Evolutionary conservation across 2,329 filamentous ascomycete species (phyloP).

Genomic region (Epichloe uncinata): DNA sequence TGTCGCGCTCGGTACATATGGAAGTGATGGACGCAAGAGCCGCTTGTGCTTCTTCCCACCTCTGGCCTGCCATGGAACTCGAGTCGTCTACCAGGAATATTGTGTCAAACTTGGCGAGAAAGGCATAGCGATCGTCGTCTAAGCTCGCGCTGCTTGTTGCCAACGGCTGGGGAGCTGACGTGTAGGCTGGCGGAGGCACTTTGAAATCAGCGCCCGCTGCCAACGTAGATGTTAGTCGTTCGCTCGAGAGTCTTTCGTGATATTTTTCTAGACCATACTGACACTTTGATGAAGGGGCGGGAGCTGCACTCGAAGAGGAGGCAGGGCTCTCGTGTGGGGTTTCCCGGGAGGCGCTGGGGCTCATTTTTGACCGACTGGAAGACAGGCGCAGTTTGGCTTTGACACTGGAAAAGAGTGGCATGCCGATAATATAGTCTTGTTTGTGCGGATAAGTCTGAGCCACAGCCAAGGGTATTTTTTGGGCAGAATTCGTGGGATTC

Average conservation of each 20-base stretch:
- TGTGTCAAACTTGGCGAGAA: slow-evolving; percentile 72
- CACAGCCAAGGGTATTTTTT: too few species aligned
- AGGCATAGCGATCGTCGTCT: slow-evolving; percentile 57
- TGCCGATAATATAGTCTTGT: not conserved
- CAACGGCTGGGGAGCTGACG: not conserved
- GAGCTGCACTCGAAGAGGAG: not conserved
- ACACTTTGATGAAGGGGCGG: not conserved
- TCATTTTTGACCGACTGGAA: not conserved
- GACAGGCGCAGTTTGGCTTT: not conserved
- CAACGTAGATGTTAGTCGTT: not conserved
- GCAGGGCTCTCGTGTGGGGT: not conserved
- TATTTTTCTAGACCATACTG: not conserved
- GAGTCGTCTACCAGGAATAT: slow-evolving; percentile 87
- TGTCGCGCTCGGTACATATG: slow-evolving; percentile 67
- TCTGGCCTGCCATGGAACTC: slow-evolving; percentile 65
- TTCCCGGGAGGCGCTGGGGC: not conserved
- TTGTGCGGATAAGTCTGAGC: too few species aligned
- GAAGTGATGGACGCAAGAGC: slow-evolving; percentile 65
- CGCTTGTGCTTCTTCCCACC: slow-evolving; percentile 60
- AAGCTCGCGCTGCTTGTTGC: not conserved
- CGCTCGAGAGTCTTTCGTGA: too few species aligned
- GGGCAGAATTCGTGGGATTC: not conserved
- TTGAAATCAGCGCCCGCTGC: not conserved
- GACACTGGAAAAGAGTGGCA: not conserved
- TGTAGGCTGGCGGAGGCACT: not conserved